Base-by-base conservation (phyloP, 306 rosid genomes). In the Vigna trinervia region DNA sequence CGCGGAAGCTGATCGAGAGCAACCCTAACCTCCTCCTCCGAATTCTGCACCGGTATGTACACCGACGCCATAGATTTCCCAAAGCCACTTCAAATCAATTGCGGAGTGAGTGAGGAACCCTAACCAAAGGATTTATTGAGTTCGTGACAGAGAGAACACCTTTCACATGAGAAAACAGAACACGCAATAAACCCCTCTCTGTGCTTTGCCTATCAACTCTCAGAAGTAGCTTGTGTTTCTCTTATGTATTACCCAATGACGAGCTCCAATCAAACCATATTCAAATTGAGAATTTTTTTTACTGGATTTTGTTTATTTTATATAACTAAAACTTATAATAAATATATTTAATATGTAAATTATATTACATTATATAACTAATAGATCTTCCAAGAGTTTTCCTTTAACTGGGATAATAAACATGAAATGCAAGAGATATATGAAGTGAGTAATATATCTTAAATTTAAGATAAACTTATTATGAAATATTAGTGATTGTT, bases 11-110 rank as follows among this genome's bases (percentile, higher is more conserved):
- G 98, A 73, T 96, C 98, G 78, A 96, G 93, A 59, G 90, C 87
- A 48, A 96, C 98, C 91, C 98, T 85, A 82, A 96, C 99, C 78
- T 96, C 99, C 73, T 96, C 97, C 90, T 96, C 98, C 6, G 98
- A 96, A 86, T 96, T 93, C 89, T 93, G 99, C 88, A 96, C 97
- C 53, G 99, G 99, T 34, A 96, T 91, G 85, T 93, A 88, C 50
- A 96, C 92, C 48, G 89, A 89, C 47, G 99, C 90, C 99, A 96
- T 93, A 77, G 83, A 32, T 67, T 73, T 63, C 59, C 12, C 45
- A 71, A 43, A 54, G 36, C 50, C 17, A 43, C 6, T 73, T 9
- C 47, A 48, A 65, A 60, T 0, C 66, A 56, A 57, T 5, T 3
- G 14, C 1, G 3, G 19, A 68, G 56, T 65, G 19, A 68, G 56